Base-by-base conservation (phyloP, 805 yeast genomes). In the Nakazawaea sp. region DNA sequence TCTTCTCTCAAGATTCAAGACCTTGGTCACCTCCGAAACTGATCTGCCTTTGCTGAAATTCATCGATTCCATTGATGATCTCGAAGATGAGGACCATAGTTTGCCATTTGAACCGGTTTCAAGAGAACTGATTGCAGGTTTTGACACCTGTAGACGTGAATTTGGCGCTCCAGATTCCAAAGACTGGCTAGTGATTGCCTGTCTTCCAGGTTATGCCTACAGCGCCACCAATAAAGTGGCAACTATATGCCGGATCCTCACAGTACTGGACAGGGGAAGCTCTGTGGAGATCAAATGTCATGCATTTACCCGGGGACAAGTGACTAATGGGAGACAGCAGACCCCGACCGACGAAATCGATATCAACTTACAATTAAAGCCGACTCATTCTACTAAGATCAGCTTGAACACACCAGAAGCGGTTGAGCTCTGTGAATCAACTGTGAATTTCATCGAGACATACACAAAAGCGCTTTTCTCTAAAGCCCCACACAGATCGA, bases 291-390 rank as follows among this genome's bases (percentile, higher is more conserved):
- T 77, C 17, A 66, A 75, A 0, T 59, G 75, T 33, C 72, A 67
- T 45, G 79, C 79, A 2, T 40, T 74, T 3, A 47, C 66, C 0
- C 58, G 82, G 42, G 81, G 70, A 7, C 17, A n/a, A n/a, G n/a
- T n/a, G n/a, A n/a, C n/a, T n/a, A n/a, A n/a, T n/a, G n/a, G n/a
- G n/a, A n/a, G n/a, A n/a, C n/a, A n/a, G n/a, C n/a, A n/a, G n/a
- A n/a, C n/a, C n/a, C n/a, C n/a, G n/a, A n/a, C n/a, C n/a, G n/a
- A n/a, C n/a, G n/a, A n/a, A n/a, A n/a, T n/a, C n/a, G n/a, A n/a
- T n/a, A n/a, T n/a, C n/a, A n/a, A n/a, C n/a, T n/a, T n/a, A n/a
- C n/a, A n/a, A n/a, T n/a, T n/a, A n/a, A n/a, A n/a, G n/a, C n/a
- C n/a, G n/a, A n/a, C n/a, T n/a, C n/a, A n/a, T n/a, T n/a, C n/a